A percentile compares a stretch with the other conserved stretches of the same genome.
phyloP scores from a whole-genome alignment of 83 land plant species.

The Larix sibirica region DNA sequence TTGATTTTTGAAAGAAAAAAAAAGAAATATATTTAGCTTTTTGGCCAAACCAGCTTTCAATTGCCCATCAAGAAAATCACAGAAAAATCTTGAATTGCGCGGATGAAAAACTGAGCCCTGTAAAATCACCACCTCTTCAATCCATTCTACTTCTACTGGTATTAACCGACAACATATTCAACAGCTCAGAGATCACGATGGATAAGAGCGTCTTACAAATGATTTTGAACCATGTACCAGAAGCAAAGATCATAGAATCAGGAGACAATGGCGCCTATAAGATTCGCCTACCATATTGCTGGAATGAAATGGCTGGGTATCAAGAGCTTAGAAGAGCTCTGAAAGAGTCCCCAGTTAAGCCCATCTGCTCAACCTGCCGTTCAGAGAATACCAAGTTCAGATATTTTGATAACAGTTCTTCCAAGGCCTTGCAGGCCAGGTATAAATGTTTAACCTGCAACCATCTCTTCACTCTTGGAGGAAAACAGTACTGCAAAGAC shows the following conservation, averaged over 20 bases:
- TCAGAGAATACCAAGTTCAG: background rate
- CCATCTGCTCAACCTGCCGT: background rate
- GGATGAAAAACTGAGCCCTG: too few relatives aligned
- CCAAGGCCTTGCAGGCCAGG: background rate
- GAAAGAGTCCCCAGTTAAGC: background rate
- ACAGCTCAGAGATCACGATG: background rate
- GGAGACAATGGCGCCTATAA: background rate
- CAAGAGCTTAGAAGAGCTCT: background rate
- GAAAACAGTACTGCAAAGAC: too few relatives aligned
- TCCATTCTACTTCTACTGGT: too few relatives aligned
- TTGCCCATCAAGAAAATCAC: too few relatives aligned
- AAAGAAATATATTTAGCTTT: too few relatives aligned
- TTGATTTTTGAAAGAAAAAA: too few relatives aligned
- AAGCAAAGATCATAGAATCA: background rate
- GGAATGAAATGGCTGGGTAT: background rate
- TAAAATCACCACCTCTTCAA: too few relatives aligned
- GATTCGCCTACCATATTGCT: background rate
- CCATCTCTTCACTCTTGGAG: too few relatives aligned
- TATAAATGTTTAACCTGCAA: background rate
- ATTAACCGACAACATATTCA: too few relatives aligned
- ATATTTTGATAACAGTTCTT: background rate
- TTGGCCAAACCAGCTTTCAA: too few relatives aligned
- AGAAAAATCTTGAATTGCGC: too few relatives aligned
- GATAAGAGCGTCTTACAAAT: background rate
- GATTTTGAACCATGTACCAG: background rate